These are phyloP conservation scores for Aaosphaeria pasadenensis DNA, from an alignment of 2,329 filamentous ascomycete species.

Conservation along the genomic window DNA sequence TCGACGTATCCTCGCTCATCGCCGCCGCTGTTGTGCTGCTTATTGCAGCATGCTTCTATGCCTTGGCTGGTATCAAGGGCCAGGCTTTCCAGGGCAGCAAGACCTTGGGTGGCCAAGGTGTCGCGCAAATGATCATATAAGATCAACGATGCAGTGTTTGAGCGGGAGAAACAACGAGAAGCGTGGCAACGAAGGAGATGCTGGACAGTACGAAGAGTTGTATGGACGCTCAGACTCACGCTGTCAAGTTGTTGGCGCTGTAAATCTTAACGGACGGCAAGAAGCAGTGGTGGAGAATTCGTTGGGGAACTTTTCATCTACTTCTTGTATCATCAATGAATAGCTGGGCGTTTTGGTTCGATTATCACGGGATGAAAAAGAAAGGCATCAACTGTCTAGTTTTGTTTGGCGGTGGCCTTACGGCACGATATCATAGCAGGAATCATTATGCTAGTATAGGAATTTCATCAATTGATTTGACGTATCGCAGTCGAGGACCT, in stretches of 20 bases:
- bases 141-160: neutral
- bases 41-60: conserved; percentile 77
- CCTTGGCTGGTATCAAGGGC: conserved; percentile 73
- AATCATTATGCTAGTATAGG: no score
- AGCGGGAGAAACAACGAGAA: neutral
- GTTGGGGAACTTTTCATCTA: neutral
- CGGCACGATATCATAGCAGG: no score
- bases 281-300: neutral
- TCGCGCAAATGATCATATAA: conserved; percentile 93
- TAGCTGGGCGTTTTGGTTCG: conserved; percentile 24
- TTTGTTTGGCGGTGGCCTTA: no score
- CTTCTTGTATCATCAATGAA: conserved; percentile 25
- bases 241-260: no score
- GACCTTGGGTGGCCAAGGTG: conserved; percentile 88
- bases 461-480: no score
- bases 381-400: no score
- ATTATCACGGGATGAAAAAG: no score
- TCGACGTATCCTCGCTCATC: conserved; percentile 67
- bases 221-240: no score
- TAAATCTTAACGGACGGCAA: no score
- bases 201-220: no score
- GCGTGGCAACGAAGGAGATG: no score
- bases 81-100: conserved; percentile 91
- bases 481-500: no score
- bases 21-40: conserved; percentile 80